Percentiles rank a stretch among this genome's conserved stretches.
Conservation (phyloP, 371 early-diverging fungal genomes). For the Nosema bombycis region DNA sequence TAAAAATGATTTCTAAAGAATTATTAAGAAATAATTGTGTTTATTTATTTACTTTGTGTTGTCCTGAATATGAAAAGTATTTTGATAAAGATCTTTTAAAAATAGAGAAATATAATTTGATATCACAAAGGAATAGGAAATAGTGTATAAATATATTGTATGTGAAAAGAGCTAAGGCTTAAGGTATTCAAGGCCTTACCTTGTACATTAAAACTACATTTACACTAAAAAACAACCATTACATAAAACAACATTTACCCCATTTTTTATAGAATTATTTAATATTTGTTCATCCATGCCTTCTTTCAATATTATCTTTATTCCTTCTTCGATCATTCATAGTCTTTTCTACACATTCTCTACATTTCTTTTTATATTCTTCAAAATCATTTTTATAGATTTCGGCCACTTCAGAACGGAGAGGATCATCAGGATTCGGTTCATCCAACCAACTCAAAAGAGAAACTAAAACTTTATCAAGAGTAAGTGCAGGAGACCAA, state of each 20-base stretch:
- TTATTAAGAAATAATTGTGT: conserved; percentile 15
- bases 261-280: too few species aligned
- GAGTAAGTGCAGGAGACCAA: conserved; percentile 95
- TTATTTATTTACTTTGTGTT: conserved; percentile 16
- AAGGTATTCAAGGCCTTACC: too few species aligned
- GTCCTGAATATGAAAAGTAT: conserved; percentile 7
- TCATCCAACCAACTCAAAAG: conserved; percentile 91
- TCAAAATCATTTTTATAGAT: conserved; percentile 81
- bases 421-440: conserved; percentile 89
- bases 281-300: too few species aligned
- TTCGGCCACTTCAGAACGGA: conserved; percentile 90
- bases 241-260: too few species aligned
- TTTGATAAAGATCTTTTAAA: conserved; percentile 12
- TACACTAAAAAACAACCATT: too few species aligned
- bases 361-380: conserved; percentile 60
- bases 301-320: too few species aligned
- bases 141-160: too few species aligned
- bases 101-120: conserved; percentile 32
- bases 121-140: conserved; percentile 20
- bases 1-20: background rate
- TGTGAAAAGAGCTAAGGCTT: too few species aligned
- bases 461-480: conserved; percentile 83
- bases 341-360: conserved; percentile 56
- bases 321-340: conserved; percentile 46
- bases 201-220: too few species aligned